These are phyloP conservation scores for Falciphora oryzae DNA, from an alignment of 2,329 filamentous ascomycete species.

Conservation along the genomic window DNA sequence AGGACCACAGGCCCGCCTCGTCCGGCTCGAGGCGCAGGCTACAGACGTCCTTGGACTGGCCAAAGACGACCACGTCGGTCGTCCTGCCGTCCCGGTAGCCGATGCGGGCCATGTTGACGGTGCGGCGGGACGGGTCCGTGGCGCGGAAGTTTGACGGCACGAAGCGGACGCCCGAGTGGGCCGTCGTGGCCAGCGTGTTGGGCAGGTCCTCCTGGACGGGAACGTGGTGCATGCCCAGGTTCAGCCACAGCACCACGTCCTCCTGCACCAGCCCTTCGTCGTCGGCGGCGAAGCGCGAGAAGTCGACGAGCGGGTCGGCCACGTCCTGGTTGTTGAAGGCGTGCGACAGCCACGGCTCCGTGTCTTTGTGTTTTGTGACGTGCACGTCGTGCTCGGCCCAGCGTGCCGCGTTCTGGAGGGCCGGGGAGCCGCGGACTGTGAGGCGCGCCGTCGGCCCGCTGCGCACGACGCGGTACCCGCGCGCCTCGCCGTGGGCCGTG, in stretches of 20 bases:
- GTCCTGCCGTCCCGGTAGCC: constrained; percentile 21
- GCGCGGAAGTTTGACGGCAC: constrained; percentile 39
- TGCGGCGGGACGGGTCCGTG: constrained; percentile 32
- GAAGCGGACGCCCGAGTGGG: constrained; percentile 37
- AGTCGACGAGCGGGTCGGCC: constrained; percentile 43
- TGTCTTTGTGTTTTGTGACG: constrained; percentile 45
- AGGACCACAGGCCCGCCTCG: constrained; percentile 22
- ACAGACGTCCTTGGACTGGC: constrained; percentile 19
- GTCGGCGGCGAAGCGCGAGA: constrained; percentile 40
- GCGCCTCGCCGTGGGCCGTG: constrained; percentile 36
- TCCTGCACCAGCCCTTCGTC: constrained; percentile 35
- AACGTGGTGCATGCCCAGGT: constrained; percentile 51
- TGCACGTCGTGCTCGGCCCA: constrained; percentile 48
- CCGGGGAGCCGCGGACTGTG: constrained; percentile 42
- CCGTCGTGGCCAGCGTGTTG: constrained; percentile 45
- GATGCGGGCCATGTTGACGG: constrained; percentile 34
- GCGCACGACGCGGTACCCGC: constrained; percentile 45
- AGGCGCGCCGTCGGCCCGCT: constrained; percentile 34
- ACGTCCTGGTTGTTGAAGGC: constrained; percentile 39
- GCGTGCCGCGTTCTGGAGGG: constrained; percentile 36
- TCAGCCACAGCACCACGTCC: constrained; percentile 47
- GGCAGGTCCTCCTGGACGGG: constrained; percentile 47
- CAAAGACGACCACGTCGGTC: constrained; percentile 25
- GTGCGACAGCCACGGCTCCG: constrained; percentile 40
- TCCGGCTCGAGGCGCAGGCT: constrained; percentile 23